Base-by-base conservation (phyloP, 176 grass and related monocot species). In the Triticum urartu region DNA sequence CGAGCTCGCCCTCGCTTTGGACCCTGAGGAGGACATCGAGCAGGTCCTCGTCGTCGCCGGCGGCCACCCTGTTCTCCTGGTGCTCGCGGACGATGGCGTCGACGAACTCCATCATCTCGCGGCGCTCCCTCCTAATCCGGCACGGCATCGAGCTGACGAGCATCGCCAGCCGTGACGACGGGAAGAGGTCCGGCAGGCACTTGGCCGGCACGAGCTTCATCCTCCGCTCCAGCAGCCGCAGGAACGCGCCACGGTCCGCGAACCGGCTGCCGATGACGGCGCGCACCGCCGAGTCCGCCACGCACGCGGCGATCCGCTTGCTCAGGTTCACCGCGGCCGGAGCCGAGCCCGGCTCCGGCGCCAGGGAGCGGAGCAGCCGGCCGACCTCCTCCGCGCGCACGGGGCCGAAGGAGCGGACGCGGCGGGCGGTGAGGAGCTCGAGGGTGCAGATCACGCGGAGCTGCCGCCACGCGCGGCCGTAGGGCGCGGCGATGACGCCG, bases 401-500 rank as follows among this genome's bases (percentile, higher is more conserved):
- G 10, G 34, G 24, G 0, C 45, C 5, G 64, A 90, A 93, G 14
- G 88, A 93, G 1, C 68, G 68, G 30, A 90, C 88, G 30, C 91
- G 64, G 30, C 81, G 87, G 13, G 85, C 7, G 56, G 64, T 90
- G 7, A 93, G 20, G 7, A 90, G 43, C 43, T 47, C 11, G 0
- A 47, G 43, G 43, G 43, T 47, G 43, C 43, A 47, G 43, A 47
- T 47, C 78, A 39, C 79, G 35, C 88, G 81, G 36, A 93, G 35
- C 47, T 90, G 80, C 13, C 88, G 68, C 91, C 88, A 90, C 35
- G 56, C 26, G 15, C 32, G 28, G 17, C 85, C 81, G 63, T 93
- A 93, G 38, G 91, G 81, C 13, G 88, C 36, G 17, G 71, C 78
- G 5, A 54, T 4, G 4, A 81, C 0, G n/a, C 43, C 64, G 3